These are phyloP conservation scores for Rhynchospora tenuis DNA, from an alignment of 176 grass and related monocot species.

Conservation along the genomic window DNA sequence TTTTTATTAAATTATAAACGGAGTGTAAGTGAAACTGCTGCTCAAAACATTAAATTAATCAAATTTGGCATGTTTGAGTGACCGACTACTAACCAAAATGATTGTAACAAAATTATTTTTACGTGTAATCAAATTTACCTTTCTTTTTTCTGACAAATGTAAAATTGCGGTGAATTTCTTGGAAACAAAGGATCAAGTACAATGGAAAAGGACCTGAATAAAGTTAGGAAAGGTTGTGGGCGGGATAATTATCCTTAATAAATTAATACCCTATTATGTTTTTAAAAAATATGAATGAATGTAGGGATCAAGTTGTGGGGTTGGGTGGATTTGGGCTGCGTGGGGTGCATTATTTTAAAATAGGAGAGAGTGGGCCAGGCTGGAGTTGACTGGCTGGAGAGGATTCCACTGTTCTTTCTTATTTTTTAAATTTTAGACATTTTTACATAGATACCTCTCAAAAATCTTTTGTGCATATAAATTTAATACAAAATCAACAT, in stretches of 20 bases:
- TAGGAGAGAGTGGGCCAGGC: conserved; percentile 22
- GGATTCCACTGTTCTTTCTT: neutral
- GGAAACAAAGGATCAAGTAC: neutral
- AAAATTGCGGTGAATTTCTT: neutral
- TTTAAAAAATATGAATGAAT: neutral
- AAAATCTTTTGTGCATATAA: neutral
- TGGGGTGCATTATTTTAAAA: conserved; percentile 21
- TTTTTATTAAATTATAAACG: neutral
- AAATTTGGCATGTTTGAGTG: neutral
- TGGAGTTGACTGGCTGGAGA: conserved; percentile 22
- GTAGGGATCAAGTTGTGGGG: conserved; percentile 9
- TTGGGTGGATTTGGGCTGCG: conserved; percentile 26
- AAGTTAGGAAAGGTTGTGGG: conserved; percentile 11
- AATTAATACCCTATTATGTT: neutral
- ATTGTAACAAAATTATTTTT: no score
- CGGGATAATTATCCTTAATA: conserved; percentile 16
- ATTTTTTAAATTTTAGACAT: conserved; percentile 2
- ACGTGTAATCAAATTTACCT: neutral
- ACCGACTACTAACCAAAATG: neutral
- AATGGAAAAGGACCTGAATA: conserved; percentile 13
- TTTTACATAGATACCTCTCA: conserved; percentile 11
- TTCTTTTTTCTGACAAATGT: neutral
- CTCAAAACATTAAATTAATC: neutral
- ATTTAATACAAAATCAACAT: neutral
- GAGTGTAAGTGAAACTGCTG: neutral